Percentiles rank a stretch among this genome's conserved stretches.
Conservation (phyloP, 495 filamentous ascomycete genomes). For the Chaetomium tenue region DNA sequence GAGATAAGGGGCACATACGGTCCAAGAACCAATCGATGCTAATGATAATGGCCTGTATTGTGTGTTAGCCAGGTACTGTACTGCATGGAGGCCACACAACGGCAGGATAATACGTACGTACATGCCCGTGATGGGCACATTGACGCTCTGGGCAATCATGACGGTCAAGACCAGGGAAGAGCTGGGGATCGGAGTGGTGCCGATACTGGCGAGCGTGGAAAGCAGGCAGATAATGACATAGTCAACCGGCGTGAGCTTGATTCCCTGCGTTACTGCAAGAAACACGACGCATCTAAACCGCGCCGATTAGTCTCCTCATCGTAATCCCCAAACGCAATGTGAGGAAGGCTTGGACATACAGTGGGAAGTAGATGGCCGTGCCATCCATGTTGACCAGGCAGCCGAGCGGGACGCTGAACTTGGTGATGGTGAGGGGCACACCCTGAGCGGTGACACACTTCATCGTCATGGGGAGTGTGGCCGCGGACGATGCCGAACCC, state of each 20-base stretch:
- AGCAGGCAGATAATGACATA: conserved; percentile 37
- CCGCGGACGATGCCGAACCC: conserved; percentile 34
- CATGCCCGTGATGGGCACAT: conserved; percentile 36
- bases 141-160: conserved; percentile 37
- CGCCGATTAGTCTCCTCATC: conserved; percentile 26
- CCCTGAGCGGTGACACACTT: conserved; percentile 20
- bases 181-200: conserved; percentile 38
- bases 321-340: not conserved
- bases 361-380: conserved; percentile 7
- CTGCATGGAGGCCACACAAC: too few species aligned
- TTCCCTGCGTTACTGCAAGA: conserved; percentile 35
- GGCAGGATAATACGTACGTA: conserved; percentile 14
- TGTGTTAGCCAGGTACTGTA: not conserved
- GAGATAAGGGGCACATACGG: conserved; percentile 24
- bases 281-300: conserved; percentile 31
- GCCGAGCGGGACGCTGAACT: conserved; percentile 34
- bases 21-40: conserved; percentile 38
- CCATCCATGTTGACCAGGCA: conserved; percentile 40
- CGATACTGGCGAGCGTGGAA: conserved; percentile 37
- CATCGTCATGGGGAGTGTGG: conserved; percentile 34
- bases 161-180: conserved; percentile 37
- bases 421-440: conserved; percentile 27
- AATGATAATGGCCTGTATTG: conserved; percentile 25
- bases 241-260: conserved; percentile 27
- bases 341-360: not conserved